Base-by-base conservation (phyloP, 1,284 basidiomycete species). In the Macrocybe sp. region DNA sequence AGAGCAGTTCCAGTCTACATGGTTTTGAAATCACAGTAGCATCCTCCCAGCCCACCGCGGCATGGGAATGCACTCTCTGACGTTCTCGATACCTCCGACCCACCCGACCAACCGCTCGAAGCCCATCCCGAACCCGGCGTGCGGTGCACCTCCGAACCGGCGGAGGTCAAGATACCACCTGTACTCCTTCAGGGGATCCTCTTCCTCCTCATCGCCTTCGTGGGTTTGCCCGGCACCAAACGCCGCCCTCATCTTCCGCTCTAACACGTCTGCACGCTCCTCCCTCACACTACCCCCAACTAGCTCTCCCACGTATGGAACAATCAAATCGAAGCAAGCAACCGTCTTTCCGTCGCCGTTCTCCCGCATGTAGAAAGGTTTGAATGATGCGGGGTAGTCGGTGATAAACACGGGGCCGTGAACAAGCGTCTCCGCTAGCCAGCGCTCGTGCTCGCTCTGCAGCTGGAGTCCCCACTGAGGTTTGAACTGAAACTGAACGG, bases 281-380 rank as follows among this genome's bases (percentile, higher is more conserved):
- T 98, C 95, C 50, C 96, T 78, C 29, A 98, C 70, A 16, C 90
- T 94, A 1, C 96, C 96, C 4, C 96, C 96, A 0, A 83, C 89
- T 31, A 99, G 76, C 68, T 99, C 96, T 6, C 96, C 96, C 0
- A 95, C 69, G 8, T 77, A 68, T 0, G 96, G 97, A 8, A 98
- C 81, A 44, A 99, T 78, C 16, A 99, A 76, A 64, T 99, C 96
- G 61, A 99, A 97, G 67, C 95, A 97, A 7, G 88, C 91, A 3
- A 92, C 92, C 1, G 92, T 95, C 47, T 61, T 57, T n/a, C 60
- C 63, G 39, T 45, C 48, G 4, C 52, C 46, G 60, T 86, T 87
- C 35, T 63, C 59, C 32, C 89, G 84, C 97, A 98, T 98, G 70
- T 99, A 99, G 69, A 98, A 99, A 6, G 97, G 92, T 66, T 99